Base-by-base conservation (phyloP, 257 asterid genomes). In the Gentiana dahurica region DNA sequence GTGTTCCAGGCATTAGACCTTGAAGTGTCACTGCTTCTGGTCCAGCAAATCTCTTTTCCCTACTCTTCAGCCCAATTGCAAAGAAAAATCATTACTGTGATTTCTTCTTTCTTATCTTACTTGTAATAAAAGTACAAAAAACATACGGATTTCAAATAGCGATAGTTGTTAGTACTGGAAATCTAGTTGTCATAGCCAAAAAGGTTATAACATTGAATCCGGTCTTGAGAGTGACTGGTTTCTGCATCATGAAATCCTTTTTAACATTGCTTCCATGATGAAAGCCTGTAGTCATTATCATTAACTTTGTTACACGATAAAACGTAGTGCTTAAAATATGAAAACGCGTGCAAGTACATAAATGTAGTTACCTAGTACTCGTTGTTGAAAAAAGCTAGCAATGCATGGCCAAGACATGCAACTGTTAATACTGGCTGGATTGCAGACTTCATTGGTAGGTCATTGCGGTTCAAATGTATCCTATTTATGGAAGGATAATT, bases 11-110 rank as follows among this genome's bases (percentile, higher is more conserved):
- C 94, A 88, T 85, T 59, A 88, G 64, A n/a, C 99, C 99, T 58
- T 83, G 90, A 44, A 92, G 55, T 6, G 81, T 71, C 51, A 92
- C 57, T 7, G 71, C 85, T 79, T 77, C 63, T 0, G 95, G 95
- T 56, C 99, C 99, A 1, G 97, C 95, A 65, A 77, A 88, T 61
- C 99, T 76, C 80, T 53, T 92, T 72, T 92, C 98, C 98, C 99
- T 92, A 64, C 88, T 92, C 98, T 91, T 53, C 13, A 73, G 5
- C 59, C 34, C 5, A 7, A 3, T 15, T 15, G 24, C 24, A 48
- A 57, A 57, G 2, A 44, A 48, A 5, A 1, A 32, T 51, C 12
- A 12, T 33, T 13, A 41, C 15, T 1, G 45, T 51, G 24, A 15
- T 15, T 15, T 15, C 24, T 15, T 15, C 24, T 15, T 15, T 15